These are phyloP conservation scores for Boletus subparvulus DNA, from an alignment of 768 basidiomycete species.

Conservation along the genomic window DNA sequence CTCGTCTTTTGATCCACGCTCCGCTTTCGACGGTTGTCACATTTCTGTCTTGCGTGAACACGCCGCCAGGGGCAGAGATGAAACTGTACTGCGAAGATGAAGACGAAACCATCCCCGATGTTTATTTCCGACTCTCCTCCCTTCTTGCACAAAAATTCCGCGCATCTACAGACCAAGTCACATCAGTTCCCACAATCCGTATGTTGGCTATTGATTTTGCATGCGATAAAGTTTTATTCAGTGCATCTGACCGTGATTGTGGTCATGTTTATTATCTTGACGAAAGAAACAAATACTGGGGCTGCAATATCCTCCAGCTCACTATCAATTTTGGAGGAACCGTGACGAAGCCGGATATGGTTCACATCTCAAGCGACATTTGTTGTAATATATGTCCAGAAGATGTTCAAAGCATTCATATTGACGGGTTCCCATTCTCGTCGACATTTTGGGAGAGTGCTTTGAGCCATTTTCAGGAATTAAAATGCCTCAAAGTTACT, in stretches of 20 bases:
- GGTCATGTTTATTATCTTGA: no score
- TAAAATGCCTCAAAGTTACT: background rate
- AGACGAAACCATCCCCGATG: background rate
- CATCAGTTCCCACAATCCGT: background rate
- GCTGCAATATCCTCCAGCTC: background rate
- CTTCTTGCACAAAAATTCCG: background rate
- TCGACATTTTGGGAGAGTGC: background rate
- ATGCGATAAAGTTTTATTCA: no score
- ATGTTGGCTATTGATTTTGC: background rate
- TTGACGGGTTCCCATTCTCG: background rate
- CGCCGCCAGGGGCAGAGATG: no score
- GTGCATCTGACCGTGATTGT: background rate
- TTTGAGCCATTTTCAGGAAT: background rate
- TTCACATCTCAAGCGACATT: no score
- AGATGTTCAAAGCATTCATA: background rate
- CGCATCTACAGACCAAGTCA: background rate
- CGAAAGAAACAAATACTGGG: background rate
- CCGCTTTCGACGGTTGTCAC: background rate
- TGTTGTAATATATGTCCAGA: no score
- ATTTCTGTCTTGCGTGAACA: background rate
- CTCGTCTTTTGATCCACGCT: background rate
- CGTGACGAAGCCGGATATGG: no score
- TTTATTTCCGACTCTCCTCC: background rate
- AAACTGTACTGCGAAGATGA: no score
- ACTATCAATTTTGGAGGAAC: background rate